Evolutionary conservation across 2,329 filamentous ascomycete species (phyloP), one percentile per base, ranked within the genome.

Genomic region (Gliomastix tumulicola): DNA sequence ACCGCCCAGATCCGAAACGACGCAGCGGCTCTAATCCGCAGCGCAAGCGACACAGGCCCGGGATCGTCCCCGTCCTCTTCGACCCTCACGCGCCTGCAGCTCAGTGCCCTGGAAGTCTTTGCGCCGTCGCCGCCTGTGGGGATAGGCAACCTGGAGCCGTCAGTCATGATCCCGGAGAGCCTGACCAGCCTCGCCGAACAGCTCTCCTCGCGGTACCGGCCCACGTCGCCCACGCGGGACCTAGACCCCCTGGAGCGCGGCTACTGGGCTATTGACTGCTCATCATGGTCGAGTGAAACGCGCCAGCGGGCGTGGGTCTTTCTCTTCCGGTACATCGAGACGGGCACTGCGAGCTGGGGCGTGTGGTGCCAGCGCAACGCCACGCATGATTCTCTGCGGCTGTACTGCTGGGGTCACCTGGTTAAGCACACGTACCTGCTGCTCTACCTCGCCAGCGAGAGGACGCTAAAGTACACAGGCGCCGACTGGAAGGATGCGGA

Each of bases 341-440:
- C 63, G 19, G 78, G 79, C 1, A 60, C 66, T 17, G 71, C 74
- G 0, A 83, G 83, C 4, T 88, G 83, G 82, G 79, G 79, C 4
- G 68, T 83, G 2, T 78, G 74, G 63, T 79, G 75, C 44, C 57
- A 53, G 12, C 61, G 76, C 19, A 63, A 68, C 33, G 48, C 49
- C 18, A 55, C 47, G 6, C 57, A 51, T 10, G 52, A 47, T 5
- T 69, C 63, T 46, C 56, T 94, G 3, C 72, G 78, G 22, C 56
- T 90, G 2, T 92, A 84, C 53, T 86, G 85, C 50, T 95, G 85
- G 81, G 88, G 84, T 1, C 74, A 82, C 43, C 63, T 87, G 1
- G 76, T 77, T 0, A 71, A 77, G 37, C 82, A 94, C 49, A 69
- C 86, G 22, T 94, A 88, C 55, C 59, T 92, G 5, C 55, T 89